Percentiles rank a stretch among this genome's conserved stretches.
These are phyloP conservation scores for Hondaea fermentalgiana DNA, from an alignment of 108 stramenopile species.

Conservation along the genomic window DNA sequence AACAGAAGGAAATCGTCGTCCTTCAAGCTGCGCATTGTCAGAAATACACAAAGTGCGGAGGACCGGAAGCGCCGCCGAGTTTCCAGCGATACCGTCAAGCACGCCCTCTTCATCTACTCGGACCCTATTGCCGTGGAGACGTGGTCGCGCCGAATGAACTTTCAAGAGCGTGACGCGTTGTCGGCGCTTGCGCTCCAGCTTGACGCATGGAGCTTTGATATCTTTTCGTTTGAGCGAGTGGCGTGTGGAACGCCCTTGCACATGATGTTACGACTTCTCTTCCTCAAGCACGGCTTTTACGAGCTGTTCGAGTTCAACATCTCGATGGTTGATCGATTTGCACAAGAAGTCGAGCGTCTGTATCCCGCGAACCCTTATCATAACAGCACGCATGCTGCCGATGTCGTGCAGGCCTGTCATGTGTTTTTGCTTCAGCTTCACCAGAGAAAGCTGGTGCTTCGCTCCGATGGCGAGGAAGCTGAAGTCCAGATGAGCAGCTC, in stretches of 20 bases:
- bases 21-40: too few species aligned
- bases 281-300: background rate
- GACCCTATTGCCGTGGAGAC: background rate
- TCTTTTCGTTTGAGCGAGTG: slow-evolving; percentile 17
- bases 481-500: background rate
- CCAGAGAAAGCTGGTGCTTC: background rate
- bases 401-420: slow-evolving; percentile 40
- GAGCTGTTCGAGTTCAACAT: background rate
- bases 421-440: slow-evolving; percentile 27
- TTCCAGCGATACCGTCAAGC: background rate
- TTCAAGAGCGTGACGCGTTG: background rate
- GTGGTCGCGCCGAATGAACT: background rate
- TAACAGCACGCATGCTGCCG: slow-evolving; percentile 46
- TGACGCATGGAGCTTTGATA: slow-evolving; percentile 25
- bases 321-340: background rate
- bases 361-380: slow-evolving; percentile 32
- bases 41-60: too few species aligned
- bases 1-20: too few species aligned
- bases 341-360: background rate
- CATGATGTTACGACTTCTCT: background rate
- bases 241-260: background rate
- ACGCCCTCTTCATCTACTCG: background rate
- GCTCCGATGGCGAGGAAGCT: background rate
- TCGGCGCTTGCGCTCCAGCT: background rate
- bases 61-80: background rate